Conservation (phyloP, 1,284 basidiomycete species). For the Ceratobasidium sp. region DNA sequence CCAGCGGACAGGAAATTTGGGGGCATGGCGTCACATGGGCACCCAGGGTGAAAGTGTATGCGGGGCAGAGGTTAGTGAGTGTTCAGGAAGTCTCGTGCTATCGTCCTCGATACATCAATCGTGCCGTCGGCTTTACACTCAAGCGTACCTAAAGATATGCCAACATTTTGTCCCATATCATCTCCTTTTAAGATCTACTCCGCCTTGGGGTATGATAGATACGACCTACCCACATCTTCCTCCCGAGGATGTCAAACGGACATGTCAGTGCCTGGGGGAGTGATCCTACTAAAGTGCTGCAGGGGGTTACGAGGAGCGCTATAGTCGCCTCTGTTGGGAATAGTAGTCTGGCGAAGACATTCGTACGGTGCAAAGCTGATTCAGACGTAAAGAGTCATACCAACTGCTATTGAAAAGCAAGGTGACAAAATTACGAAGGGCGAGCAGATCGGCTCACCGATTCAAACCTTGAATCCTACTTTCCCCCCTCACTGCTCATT, state of each 20-base stretch:
- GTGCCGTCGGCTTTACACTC: conserved; percentile 82
- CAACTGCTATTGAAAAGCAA: conserved; percentile 82
- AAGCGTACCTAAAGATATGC: conserved; percentile 76
- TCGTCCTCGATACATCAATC: conserved; percentile 79
- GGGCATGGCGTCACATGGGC: too few species aligned
- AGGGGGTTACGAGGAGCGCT: conserved; percentile 68
- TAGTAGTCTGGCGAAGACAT: conserved; percentile 75
- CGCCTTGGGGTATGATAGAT: too few species aligned
- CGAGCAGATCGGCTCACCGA: conserved; percentile 59
- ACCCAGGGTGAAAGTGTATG: too few species aligned
- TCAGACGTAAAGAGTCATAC: conserved; percentile 93
- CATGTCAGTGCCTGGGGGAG: conserved; percentile 96
- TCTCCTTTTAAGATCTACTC: too few species aligned
- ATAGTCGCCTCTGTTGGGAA: conserved; percentile 74
- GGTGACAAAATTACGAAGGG: not conserved
- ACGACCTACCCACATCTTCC: conserved; percentile 84
- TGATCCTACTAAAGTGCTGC: conserved; percentile 83
- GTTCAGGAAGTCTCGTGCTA: too few species aligned
- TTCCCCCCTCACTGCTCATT: conserved; percentile 85
- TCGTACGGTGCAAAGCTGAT: conserved; percentile 89
- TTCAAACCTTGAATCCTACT: conserved; percentile 90
- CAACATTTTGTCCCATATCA: conserved; percentile 71
- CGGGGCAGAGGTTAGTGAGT: too few species aligned
- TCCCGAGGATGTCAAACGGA: conserved; percentile 92
- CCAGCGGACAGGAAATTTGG: too few species aligned